These are phyloP conservation scores for Geotrichum fermentans DNA, from an alignment of 1,139 yeast species.

Conservation along the genomic window DNA sequence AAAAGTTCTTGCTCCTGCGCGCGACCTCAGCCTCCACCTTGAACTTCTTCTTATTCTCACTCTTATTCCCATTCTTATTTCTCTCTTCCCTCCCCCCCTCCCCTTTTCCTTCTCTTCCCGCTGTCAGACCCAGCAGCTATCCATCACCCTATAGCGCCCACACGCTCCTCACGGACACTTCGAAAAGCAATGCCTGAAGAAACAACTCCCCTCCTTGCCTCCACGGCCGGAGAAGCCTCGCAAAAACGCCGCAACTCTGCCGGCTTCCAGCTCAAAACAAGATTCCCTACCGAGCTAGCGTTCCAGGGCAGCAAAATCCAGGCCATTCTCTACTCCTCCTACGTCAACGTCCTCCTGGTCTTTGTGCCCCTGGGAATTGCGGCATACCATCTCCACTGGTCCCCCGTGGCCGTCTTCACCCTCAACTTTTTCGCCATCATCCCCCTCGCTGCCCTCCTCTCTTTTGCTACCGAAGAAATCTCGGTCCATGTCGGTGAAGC, in stretches of 20 bases:
- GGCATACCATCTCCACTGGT: conserved; percentile 57
- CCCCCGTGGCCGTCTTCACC: conserved; percentile 58
- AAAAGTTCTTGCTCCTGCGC: no score
- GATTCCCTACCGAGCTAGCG: background rate
- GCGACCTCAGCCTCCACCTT: no score
- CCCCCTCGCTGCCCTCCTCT: conserved; percentile 84
- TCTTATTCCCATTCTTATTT: background rate
- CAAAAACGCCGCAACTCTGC: conserved; percentile 1
- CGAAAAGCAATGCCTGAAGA: conserved; percentile 1
- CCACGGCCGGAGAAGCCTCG: background rate
- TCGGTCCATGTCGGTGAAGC: conserved; percentile 71
- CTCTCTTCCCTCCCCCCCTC: background rate
- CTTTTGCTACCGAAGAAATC: conserved; percentile 89
- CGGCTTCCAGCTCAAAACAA: background rate
- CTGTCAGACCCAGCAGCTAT: background rate
- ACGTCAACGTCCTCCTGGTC: conserved; percentile 68
- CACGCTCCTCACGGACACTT: no score
- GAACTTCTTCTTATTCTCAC: background rate
- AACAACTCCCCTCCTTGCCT: background rate
- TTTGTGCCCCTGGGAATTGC: conserved; percentile 86
- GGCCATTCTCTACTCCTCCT: conserved; percentile 30
- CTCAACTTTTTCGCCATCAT: conserved; percentile 85
- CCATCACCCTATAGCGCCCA: background rate
- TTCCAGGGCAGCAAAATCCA: conserved; percentile 1
- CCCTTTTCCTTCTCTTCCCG: background rate